Evolutionary conservation across 208 protist species (phyloP), one percentile per base, ranked within the genome.

Genomic region (Acanthamoeba castellanii): DNA sequence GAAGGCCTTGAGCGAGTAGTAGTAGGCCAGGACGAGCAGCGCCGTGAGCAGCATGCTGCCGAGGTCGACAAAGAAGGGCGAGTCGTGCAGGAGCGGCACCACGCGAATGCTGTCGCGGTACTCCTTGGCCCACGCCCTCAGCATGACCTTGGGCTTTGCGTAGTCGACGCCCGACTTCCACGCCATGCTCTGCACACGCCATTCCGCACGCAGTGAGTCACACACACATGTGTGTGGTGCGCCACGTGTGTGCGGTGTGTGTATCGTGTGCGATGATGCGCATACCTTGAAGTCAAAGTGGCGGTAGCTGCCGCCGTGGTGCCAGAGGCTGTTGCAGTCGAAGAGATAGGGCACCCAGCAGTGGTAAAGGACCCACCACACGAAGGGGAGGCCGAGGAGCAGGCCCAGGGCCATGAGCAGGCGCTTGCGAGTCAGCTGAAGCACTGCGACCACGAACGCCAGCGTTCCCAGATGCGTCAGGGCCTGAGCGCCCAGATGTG

Each of bases 221-320:
- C 8, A 16, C 13, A 55, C 50, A 13, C 13, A 3, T 57, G 52
- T 3, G 52, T 57, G 52, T 57, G 52, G 52, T 57, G 52, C 16
- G 52, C 16, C 30, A 22, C 22, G 22, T 27, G 66, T 22, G 30
- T 37, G n/a, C 22, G 66, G 30, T 74, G 66, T 74, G 66, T 74
- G 66, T 74, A 4, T 74, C 59, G 30, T n/a, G n/a, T 37, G 30
- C 22, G 66, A 0, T 11, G 13, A 4, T 34, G 30, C n/a, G 78
- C n/a, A 37, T 87, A 87, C 78, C 2, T 9, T 87, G 9, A 87
- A 87, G 78, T 87, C 25, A 32, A 87, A 87, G 78, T 87, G 42
- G 50, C 78, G 78, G 50, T 87, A 87, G 78, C 37, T 87, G 78
- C 78, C 78, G 78, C 78, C 78, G 50, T 87, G 78, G 50, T 87